Evolutionary conservation across 129 eudicot genomes (phyloP).

Genomic region (Artemisia tridentata): DNA sequence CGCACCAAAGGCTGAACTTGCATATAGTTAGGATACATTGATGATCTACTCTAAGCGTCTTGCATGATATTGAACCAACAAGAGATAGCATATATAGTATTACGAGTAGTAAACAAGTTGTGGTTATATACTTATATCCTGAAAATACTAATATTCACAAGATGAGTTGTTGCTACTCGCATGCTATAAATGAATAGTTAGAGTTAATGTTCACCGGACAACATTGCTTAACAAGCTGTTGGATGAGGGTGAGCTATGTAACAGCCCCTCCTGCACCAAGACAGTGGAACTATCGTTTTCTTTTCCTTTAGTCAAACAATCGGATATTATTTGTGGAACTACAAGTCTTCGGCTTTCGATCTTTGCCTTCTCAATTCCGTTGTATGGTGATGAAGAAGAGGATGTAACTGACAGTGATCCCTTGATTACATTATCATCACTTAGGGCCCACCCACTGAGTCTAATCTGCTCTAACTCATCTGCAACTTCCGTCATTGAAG

Average conservation of each 20-base stretch:
- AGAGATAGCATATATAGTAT: neutral
- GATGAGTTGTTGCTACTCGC: constrained; percentile 8
- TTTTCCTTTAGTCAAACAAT: constrained; percentile 38
- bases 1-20: neutral
- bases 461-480: constrained; percentile 80
- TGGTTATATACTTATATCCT: no score
- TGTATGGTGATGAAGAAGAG: constrained; percentile 53
- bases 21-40: neutral
- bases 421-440: constrained; percentile 48
- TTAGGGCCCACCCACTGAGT: constrained; percentile 60
- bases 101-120: no score
- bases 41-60: constrained; percentile 2
- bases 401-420: constrained; percentile 63
- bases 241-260: constrained; percentile 74
- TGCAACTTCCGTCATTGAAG: constrained; percentile 92
- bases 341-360: constrained; percentile 48
- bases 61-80: constrained; percentile 12
- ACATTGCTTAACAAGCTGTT: constrained; percentile 58
- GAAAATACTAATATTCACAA: constrained; percentile 28
- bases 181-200: neutral
- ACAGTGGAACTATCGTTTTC: constrained; percentile 61
- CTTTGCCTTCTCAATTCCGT: constrained; percentile 54
- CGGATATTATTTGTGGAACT: constrained; percentile 36
- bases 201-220: constrained; percentile 34
- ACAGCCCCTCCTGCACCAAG: constrained; percentile 67